These are phyloP conservation scores for Populus tomentosa DNA, from an alignment of 441 rosid genomes.

Conservation along the genomic window DNA sequence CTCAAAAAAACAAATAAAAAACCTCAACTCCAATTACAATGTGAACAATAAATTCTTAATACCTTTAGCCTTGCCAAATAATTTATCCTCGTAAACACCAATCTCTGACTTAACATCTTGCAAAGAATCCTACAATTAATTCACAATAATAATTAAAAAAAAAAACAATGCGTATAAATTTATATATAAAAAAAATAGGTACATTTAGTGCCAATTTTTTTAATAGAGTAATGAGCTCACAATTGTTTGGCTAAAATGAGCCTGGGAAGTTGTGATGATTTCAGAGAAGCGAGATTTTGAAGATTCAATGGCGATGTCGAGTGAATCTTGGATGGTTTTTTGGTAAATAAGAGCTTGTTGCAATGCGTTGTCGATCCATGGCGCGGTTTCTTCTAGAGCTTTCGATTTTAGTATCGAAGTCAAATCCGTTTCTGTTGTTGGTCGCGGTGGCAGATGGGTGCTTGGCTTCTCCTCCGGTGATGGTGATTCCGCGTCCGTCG, in stretches of 20 bases:
- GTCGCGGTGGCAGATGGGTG: constrained; percentile 6
- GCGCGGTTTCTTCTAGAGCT: constrained; percentile 44
- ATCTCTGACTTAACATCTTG: constrained; percentile 50
- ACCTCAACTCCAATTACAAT: background rate
- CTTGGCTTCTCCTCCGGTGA: constrained; percentile 33
- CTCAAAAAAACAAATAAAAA: background rate
- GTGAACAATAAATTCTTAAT: background rate
- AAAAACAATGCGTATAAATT: background rate
- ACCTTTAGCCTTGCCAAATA: constrained; percentile 73
- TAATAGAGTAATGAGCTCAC: constrained; percentile 31
- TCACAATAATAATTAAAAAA: background rate
- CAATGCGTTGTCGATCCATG: constrained; percentile 66
- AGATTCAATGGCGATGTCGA: constrained; percentile 46
- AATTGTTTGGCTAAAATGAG: constrained; percentile 58
- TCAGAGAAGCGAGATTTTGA: constrained; percentile 57
- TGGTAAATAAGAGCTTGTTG: constrained; percentile 55
- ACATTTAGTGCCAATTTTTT: background rate
- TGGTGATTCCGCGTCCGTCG: constrained; percentile 36
- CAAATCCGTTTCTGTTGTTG: constrained; percentile 1
- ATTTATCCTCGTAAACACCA: constrained; percentile 49
- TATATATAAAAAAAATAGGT: background rate
- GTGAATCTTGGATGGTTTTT: constrained; percentile 38
- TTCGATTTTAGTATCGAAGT: constrained; percentile 29
- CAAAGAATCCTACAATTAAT: constrained; percentile 46
- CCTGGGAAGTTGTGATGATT: constrained; percentile 61